Percentiles rank a stretch among this genome's conserved stretches.
Evolutionary conservation across 2,329 filamentous ascomycete genomes (phyloP).

Genomic region (Cladosporium sp.): DNA sequence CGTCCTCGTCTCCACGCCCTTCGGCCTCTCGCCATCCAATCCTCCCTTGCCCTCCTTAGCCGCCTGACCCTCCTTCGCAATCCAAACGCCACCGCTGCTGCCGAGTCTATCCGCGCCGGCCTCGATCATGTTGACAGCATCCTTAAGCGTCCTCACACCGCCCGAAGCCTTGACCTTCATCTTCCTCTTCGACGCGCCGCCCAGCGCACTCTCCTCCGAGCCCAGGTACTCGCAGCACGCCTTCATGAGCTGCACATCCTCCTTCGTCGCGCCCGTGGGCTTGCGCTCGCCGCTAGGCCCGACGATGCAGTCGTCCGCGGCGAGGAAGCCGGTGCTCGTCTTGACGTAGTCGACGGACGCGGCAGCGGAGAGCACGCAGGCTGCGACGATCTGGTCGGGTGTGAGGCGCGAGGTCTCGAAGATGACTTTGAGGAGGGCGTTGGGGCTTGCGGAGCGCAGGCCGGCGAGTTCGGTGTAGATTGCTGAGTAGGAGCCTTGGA

Average conservation of each 20-base stretch:
- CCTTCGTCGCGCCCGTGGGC: slow-evolving; percentile 48
- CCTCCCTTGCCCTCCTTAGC: slow-evolving; percentile 13
- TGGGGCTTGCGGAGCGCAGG: slow-evolving; percentile 49
- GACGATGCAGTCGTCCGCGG: slow-evolving; percentile 2
- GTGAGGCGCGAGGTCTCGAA: slow-evolving; percentile 58
- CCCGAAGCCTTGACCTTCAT: slow-evolving; percentile 61
- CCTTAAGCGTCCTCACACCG: slow-evolving; percentile 53
- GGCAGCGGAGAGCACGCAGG: slow-evolving; percentile 51
- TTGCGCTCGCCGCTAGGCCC: slow-evolving; percentile 6
- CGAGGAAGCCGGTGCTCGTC: slow-evolving; percentile 61
- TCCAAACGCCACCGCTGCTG: slow-evolving; percentile 56
- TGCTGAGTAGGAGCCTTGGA: slow-evolving; percentile 42
- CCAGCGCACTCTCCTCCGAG: slow-evolving; percentile 25
- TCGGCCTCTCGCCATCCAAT: slow-evolving; percentile 9
- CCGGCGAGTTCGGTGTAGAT: slow-evolving; percentile 56
- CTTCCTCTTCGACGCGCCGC: slow-evolving; percentile 21
- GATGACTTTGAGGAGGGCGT: slow-evolving; percentile 56
- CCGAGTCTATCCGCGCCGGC: slow-evolving; percentile 59
- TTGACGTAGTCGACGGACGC: slow-evolving; percentile 61
- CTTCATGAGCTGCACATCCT: slow-evolving; percentile 57
- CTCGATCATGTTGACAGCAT: slow-evolving; percentile 56
- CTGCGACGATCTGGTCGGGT: slow-evolving; percentile 53
- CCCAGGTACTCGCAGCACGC: slow-evolving; percentile 47
- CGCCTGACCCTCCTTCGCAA: slow-evolving; percentile 49
- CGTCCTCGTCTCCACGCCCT: slow-evolving; percentile 19